Conservation (phyloP, 129 eudicot species). For the Flaveria brownii region DNA sequence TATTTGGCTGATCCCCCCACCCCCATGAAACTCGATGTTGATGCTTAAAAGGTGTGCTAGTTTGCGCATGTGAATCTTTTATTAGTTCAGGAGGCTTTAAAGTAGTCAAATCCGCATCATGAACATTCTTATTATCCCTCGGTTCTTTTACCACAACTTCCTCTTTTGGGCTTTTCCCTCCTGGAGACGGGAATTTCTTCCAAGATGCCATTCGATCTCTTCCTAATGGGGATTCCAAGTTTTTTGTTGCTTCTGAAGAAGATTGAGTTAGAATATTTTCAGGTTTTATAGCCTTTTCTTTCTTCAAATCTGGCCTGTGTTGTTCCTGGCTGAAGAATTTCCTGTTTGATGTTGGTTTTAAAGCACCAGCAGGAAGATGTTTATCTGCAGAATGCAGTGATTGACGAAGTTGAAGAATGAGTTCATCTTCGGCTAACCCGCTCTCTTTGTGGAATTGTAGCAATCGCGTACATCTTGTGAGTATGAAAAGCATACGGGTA, state of each 20-base stretch:
- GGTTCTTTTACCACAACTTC: slow-evolving; percentile 44
- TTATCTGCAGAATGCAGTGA: slow-evolving; percentile 76
- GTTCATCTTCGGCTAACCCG: slow-evolving; percentile 91
- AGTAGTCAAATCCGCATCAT: slow-evolving; percentile 48
- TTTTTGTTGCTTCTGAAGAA: slow-evolving; percentile 44
- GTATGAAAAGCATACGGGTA: slow-evolving; percentile 98
- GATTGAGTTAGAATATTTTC: slow-evolving; percentile 37
- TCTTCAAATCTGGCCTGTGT: slow-evolving; percentile 51
- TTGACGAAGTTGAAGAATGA: slow-evolving; percentile 62
- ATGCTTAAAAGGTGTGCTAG: slow-evolving; percentile 59
- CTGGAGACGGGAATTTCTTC: slow-evolving; percentile 84
- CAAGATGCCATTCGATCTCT: slow-evolving; percentile 89
- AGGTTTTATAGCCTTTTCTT: slow-evolving; percentile 41
- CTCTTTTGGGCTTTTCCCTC: slow-evolving; percentile 67
- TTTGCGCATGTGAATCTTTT: slow-evolving; percentile 58
- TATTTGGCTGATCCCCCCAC: slow-evolving; percentile 84
- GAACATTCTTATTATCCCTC: slow-evolving; percentile 31
- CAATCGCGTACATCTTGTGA: slow-evolving; percentile 89
- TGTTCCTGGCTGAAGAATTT: slow-evolving; percentile 92
- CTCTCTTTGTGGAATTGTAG: slow-evolving; percentile 97
- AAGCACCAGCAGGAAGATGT: slow-evolving; percentile 43
- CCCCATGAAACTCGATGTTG: slow-evolving; percentile 90
- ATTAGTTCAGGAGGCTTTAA: slow-evolving; percentile 39
- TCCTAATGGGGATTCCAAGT: slow-evolving; percentile 48
- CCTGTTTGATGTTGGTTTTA: slow-evolving; percentile 48